Evolutionary conservation across 371 early-diverging fungal genomes (phyloP).

Genomic region (Mortierella sp.): DNA sequence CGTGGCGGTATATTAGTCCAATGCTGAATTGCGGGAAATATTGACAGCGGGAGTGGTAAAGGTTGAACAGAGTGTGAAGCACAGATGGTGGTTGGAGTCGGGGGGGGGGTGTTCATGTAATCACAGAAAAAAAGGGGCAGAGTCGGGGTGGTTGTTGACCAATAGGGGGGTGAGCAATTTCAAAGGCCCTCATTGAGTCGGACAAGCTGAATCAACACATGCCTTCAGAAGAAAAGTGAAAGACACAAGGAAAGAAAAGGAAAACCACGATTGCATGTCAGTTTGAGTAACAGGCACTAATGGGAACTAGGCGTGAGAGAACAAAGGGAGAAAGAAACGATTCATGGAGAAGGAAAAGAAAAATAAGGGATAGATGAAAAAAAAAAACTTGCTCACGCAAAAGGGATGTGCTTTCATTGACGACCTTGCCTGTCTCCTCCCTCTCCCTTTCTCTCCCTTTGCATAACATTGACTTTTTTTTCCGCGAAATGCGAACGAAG

Average conservation of each 20-base stretch:
- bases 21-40: background rate
- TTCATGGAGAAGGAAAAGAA: background rate
- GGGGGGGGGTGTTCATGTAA: conserved; percentile 2
- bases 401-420: conserved; percentile 15
- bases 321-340: background rate
- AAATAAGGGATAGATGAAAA: conserved; percentile 1
- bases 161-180: conserved; percentile 21
- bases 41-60: background rate
- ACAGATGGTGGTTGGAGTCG: background rate
- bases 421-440: background rate
- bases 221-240: background rate
- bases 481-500: background rate
- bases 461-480: background rate
- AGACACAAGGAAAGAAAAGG: background rate
- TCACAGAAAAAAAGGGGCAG: conserved; percentile 16
- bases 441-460: background rate
- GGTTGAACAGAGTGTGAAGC: background rate
- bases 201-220: background rate
- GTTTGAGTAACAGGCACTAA: background rate
- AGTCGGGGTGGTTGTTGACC: conserved; percentile 9
- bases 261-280: background rate
- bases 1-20: background rate
- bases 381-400: conserved; percentile 1
- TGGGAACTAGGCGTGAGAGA: background rate
- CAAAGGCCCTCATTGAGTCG: background rate